Evolutionary conservation across 371 early-diverging fungal genomes (phyloP).

Genomic region (Mucor sp.): DNA sequence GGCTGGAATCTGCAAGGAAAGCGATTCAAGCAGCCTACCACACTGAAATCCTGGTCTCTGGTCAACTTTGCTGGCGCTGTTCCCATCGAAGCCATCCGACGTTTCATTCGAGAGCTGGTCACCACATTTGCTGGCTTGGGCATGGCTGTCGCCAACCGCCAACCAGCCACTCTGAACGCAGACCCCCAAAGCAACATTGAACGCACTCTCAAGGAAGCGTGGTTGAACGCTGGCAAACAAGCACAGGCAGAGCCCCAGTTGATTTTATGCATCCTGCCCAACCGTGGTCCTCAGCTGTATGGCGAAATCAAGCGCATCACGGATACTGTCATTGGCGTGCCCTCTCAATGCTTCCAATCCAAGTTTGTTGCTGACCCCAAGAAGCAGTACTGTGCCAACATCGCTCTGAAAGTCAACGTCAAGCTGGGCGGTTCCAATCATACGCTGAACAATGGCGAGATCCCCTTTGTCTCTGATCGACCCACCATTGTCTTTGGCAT

Average conservation of each 20-base stretch:
- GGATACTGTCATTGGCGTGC: constrained; percentile 89
- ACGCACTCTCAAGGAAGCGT: constrained; percentile 68
- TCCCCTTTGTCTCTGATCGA: constrained; percentile 63
- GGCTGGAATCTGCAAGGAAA: constrained; percentile 93
- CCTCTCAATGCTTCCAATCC: constrained; percentile 90
- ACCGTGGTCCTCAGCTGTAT: constrained; percentile 84
- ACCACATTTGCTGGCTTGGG: constrained; percentile 64
- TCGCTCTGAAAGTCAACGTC: constrained; percentile 86
- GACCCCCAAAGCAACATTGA: constrained; percentile 72
- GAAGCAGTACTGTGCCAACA: constrained; percentile 73
- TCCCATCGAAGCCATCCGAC: constrained; percentile 40
- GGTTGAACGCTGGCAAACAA: constrained; percentile 65
- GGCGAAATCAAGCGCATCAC: constrained; percentile 93
- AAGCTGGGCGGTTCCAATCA: constrained; percentile 88
- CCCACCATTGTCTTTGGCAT: constrained; percentile 94
- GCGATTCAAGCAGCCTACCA: constrained; percentile 74
- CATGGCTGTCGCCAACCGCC: constrained; percentile 52
- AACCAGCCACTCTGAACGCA: constrained; percentile 69
- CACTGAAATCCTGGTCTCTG: constrained; percentile 82
- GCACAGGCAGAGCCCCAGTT: constrained; percentile 78
- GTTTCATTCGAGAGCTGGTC: constrained; percentile 61
- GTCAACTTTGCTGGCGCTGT: constrained; percentile 58
- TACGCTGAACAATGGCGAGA: constrained; percentile 40
- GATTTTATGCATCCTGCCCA: constrained; percentile 81
- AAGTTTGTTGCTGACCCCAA: constrained; percentile 68